phyloP scores from a whole-genome alignment of 805 yeast species.

The Starmerella scarabaei region DNA sequence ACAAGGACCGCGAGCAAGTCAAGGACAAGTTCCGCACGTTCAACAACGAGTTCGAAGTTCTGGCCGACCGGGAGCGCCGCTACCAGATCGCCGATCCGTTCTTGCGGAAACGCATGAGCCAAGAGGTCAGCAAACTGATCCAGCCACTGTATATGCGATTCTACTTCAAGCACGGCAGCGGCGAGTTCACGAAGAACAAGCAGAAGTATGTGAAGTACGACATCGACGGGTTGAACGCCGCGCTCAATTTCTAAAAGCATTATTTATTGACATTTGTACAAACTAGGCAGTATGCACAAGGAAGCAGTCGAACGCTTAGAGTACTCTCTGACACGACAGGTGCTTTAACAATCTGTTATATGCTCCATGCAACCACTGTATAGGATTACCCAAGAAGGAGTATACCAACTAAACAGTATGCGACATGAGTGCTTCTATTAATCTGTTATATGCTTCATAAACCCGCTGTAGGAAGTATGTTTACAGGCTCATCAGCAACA shows the following conservation, averaged over 20 bases:
- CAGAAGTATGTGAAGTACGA: conserved; percentile 57
- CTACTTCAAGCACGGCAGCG: conserved; percentile 57
- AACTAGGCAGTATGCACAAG: too few relatives aligned
- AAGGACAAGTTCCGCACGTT: conserved; percentile 77
- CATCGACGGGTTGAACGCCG: conserved; percentile 29
- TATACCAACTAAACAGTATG: too few relatives aligned
- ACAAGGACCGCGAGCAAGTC: conserved; percentile 63
- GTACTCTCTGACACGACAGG: too few relatives aligned
- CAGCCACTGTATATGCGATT: conserved; percentile 76
- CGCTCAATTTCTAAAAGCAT: conserved; percentile 9
- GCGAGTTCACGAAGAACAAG: conserved; percentile 60
- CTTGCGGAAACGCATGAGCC: conserved; percentile 48
- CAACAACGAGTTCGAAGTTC: conserved; percentile 70
- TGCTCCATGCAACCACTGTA: too few relatives aligned
- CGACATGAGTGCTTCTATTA: too few relatives aligned
- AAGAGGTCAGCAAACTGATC: conserved; percentile 55
- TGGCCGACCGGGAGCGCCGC: conserved; percentile 50
- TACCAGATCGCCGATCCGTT: conserved; percentile 54
- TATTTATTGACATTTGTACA: too few relatives aligned
- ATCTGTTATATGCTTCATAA: too few relatives aligned
- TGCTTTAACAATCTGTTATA: too few relatives aligned
- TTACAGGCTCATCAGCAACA: too few relatives aligned
- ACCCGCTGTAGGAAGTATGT: too few relatives aligned
- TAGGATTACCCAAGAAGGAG: too few relatives aligned
- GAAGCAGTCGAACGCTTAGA: too few relatives aligned